These are phyloP conservation scores for Coniella vitis DNA, from an alignment of 2,329 filamentous ascomycete species.

Conservation along the genomic window DNA sequence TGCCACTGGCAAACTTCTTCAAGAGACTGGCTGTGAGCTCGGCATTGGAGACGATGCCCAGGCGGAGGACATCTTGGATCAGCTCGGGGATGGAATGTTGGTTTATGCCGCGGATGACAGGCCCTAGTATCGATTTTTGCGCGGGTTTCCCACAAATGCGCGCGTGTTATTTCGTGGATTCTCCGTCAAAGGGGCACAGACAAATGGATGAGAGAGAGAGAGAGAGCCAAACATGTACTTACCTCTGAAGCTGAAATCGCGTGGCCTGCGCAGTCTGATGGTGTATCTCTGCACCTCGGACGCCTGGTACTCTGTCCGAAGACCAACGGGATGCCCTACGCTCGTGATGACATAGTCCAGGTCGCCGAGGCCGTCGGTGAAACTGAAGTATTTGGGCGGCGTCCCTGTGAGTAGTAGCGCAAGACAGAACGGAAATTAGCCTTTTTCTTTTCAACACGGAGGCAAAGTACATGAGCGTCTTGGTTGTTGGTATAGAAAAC, in stretches of 20 bases:
- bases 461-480: too few relatives aligned
- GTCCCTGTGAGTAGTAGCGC: not conserved
- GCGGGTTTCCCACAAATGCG: too few relatives aligned
- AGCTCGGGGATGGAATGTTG: not conserved
- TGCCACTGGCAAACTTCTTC: not conserved
- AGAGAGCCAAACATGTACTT: too few relatives aligned
- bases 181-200: too few relatives aligned
- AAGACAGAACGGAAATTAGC: not conserved
- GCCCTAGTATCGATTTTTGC: not conserved
- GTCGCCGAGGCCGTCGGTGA: not conserved
- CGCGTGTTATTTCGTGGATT: too few relatives aligned
- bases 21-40: not conserved
- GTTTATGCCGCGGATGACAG: not conserved
- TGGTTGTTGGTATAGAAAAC: too few relatives aligned
- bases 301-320: not conserved
- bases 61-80: not conserved
- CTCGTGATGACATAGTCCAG: not conserved
- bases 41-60: not conserved
- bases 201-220: too few relatives aligned
- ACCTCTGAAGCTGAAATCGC: not conserved
- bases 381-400: not conserved
- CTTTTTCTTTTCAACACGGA: too few relatives aligned
- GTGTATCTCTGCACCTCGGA: not conserved
- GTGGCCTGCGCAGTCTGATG: not conserved
- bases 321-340: not conserved